phyloP scores from a whole-genome alignment of 177 flowering plant species.

The Telopea speciosissima region DNA sequence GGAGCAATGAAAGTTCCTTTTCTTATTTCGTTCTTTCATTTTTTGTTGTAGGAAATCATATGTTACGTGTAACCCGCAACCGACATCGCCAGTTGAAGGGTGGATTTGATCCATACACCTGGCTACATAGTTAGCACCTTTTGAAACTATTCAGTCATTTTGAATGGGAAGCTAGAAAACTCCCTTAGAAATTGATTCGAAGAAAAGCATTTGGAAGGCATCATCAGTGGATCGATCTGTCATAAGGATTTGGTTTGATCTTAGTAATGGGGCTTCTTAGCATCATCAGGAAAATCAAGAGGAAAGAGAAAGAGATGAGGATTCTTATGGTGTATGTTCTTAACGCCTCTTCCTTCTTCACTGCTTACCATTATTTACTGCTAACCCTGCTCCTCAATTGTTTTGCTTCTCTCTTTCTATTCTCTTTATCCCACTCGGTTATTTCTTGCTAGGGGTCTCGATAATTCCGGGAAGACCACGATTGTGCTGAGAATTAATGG shows the following conservation, averaged over 20 bases:
- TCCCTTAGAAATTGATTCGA: no score
- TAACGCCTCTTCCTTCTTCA: neutral
- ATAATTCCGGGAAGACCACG: constrained; percentile 95
- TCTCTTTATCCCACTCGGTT: neutral
- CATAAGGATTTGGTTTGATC: neutral
- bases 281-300: constrained; percentile 87
- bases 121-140: no score
- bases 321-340: constrained; percentile 90
- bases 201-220: no score
- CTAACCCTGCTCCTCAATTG: neutral
- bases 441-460: constrained; percentile 61
- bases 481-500: constrained; percentile 88
- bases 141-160: no score
- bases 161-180: no score
- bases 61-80: no score
- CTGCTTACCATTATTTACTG: neutral
- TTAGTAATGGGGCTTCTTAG: constrained; percentile 84
- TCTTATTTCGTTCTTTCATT: no score
- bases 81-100: no score
- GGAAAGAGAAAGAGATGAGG: constrained; percentile 94
- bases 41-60: no score
- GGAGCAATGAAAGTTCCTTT: no score
- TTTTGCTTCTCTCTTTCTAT: neutral
- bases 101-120: no score
- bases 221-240: neutral